Conservation (phyloP, 305 asterid genomes). For the Stenogyne calaminthoides region DNA sequence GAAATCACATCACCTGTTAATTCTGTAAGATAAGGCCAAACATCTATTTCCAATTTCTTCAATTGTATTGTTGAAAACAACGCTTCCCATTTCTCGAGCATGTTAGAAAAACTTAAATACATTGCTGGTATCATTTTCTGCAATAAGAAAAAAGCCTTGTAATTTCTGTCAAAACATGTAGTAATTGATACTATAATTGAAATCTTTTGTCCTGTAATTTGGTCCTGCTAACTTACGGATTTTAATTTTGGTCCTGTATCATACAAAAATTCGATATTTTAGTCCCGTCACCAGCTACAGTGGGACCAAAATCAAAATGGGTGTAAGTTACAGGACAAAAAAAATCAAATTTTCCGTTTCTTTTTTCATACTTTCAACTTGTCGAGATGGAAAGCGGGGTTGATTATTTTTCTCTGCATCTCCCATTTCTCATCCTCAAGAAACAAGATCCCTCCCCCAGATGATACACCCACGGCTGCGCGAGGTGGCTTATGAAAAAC, state of each 20-base stretch:
- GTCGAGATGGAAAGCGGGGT: constrained; percentile 40
- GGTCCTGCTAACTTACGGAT: too few species aligned
- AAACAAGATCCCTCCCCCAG: not conserved
- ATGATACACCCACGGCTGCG: not conserved
- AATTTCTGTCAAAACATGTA: not conserved
- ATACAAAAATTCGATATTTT: too few species aligned
- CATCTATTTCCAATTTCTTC: constrained; percentile 43
- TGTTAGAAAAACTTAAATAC: constrained; percentile 30
- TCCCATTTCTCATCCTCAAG: constrained; percentile 28
- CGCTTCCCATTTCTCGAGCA: constrained; percentile 52
- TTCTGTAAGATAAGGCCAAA: constrained; percentile 49
- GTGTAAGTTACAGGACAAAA: too few species aligned
- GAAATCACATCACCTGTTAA: constrained; percentile 52
- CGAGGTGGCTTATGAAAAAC: not conserved
- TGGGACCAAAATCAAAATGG: too few species aligned
- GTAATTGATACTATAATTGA: too few species aligned
- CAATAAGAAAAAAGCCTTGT: not conserved
- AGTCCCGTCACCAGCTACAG: too few species aligned
- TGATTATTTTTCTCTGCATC: constrained; percentile 36
- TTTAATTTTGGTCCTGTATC: too few species aligned
- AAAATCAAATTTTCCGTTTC: too few species aligned
- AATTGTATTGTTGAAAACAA: constrained; percentile 6
- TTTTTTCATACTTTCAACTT: constrained; percentile 31
- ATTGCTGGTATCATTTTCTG: constrained; percentile 28
- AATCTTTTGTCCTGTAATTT: too few species aligned